These are phyloP conservation scores for Eucalyptus pauciflora DNA, from an alignment of 345 rosid genomes.

Conservation along the genomic window DNA sequence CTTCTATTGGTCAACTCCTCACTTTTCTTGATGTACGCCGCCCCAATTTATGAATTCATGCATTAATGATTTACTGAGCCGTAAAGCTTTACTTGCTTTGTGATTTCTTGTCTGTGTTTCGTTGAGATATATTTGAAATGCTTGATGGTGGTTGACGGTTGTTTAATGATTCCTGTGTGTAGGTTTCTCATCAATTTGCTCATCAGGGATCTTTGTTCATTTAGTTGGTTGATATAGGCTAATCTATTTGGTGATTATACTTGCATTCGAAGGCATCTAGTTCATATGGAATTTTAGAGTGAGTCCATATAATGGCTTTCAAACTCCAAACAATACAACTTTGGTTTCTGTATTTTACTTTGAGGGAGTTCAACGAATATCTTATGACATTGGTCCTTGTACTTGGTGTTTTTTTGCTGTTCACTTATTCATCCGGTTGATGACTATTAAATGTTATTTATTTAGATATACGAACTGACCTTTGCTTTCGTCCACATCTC, in stretches of 20 bases:
- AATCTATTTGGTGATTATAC: neutral
- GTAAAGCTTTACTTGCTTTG: neutral
- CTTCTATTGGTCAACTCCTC: slow-evolving; percentile 35
- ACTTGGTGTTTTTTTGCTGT: neutral
- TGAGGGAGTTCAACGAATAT: neutral
- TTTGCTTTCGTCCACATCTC: neutral
- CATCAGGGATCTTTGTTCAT: neutral
- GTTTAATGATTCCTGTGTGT: neutral
- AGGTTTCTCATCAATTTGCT: neutral
- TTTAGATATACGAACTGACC: neutral
- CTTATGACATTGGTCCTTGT: neutral
- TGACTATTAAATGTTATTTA: neutral
- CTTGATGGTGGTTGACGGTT: neutral
- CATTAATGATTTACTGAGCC: neutral
- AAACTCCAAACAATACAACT: neutral
- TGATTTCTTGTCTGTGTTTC: neutral
- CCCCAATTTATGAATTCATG: neutral
- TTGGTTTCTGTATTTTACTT: neutral
- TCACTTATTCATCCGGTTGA: neutral
- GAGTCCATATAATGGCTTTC: neutral
- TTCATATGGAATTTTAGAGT: neutral
- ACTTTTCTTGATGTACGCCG: slow-evolving; percentile 40
- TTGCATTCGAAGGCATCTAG: neutral
- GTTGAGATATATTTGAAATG: neutral
- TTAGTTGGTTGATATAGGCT: neutral